Evolutionary conservation across 2,329 filamentous ascomycete species (phyloP), one percentile per base, ranked within the genome.

Genomic region (Colletotrichum truncatum): DNA sequence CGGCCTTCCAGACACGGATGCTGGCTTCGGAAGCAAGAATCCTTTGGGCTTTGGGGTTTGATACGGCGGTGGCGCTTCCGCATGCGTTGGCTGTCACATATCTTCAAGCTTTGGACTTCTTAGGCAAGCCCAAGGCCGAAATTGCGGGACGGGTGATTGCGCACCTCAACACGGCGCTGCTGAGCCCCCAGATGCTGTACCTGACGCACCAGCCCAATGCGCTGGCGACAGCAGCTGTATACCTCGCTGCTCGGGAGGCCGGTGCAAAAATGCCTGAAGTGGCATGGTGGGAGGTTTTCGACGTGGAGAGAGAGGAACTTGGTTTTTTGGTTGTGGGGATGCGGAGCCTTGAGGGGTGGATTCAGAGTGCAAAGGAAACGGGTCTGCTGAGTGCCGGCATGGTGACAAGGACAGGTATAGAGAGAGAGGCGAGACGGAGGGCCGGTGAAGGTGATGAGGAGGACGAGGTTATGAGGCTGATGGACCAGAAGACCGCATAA

Each of bases 281-380:
- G 49, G 90, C 93, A 68, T 99, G 96, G 96, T 99, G 96, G 96
- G 94, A 98, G 77, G 93, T 98, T 0, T 98, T 98, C 76, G 96
- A 99, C 77, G 93, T 96, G 7, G 94, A 98, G 72, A 85, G 96
- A 53, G 96, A 99, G 81, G 94, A 97, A 75, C 83, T 99, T 34
- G 96, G 96, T 0, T 98, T 98, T 71, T 78, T 98, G 63, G 94
- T 97, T 4, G 93, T 98, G 10, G 94, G 86, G 0, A 87, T 98
- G 86, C 83, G 89, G 67, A 98, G 94, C 72, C 81, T 97, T 58
- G 89, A 91, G 67, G 89, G 87, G 1, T 93, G 91, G 78, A 88
- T 89, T 57, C 79, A 78, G 65, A 83, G 83, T 41, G 89, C 45
- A 2, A 92, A 72, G 84, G 78, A 71, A 82, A 84, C 53, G 85